Evolutionary conservation across 202 grass and related monocot genomes (phyloP), one percentile per base, ranked within the genome.

Genomic region (Schoenoplectus tabernaemontani): DNA sequence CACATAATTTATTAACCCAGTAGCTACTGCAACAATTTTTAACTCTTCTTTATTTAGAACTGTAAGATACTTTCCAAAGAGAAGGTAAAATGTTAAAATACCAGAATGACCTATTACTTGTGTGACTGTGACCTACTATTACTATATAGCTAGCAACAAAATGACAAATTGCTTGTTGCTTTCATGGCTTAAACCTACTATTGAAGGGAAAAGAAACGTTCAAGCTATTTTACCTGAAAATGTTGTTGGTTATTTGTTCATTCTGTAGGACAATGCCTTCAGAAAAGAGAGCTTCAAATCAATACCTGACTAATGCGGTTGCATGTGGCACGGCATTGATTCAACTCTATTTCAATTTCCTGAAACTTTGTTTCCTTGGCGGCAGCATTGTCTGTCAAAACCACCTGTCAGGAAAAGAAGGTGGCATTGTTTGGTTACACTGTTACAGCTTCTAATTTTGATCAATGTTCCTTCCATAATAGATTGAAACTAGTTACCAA

Each of bases 231-330:
- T 53, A 53, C 32, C 69, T 33, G 24, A 74, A 50, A 53, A 47
- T 50, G 23, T 5, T 73, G 24, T 12, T 50, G 15, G 20, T 26
- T 47, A 47, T 46, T 26, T 70, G n/a, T n/a, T n/a, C n/a, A n/a
- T 73, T 33, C 4, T 15, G 32, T 73, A 28, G 68, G 68, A 73
- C 11, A 72, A 72, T 23, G 32, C 48, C 42, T 50, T 32, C 43
- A 73, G 23, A 73, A 50, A 23, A 73, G 68, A 51, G 26, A 73
- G 33, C 5, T 51, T n/a, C 69, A 51, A 68, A 32, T 54, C 7
- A 36, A 81, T 92, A 98, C 96, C 89, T 92, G 86, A 76, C 59
- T 86, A 67, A 95, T 32, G 43, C 96, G 91, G 71, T 85, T 89
- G 77, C 91, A 99, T 82, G 86, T 91, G 28, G 92, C 86, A 65